Conservation (phyloP, 2,329 filamentous ascomycete species). For the Pochonia chlamydosporia region DNA sequence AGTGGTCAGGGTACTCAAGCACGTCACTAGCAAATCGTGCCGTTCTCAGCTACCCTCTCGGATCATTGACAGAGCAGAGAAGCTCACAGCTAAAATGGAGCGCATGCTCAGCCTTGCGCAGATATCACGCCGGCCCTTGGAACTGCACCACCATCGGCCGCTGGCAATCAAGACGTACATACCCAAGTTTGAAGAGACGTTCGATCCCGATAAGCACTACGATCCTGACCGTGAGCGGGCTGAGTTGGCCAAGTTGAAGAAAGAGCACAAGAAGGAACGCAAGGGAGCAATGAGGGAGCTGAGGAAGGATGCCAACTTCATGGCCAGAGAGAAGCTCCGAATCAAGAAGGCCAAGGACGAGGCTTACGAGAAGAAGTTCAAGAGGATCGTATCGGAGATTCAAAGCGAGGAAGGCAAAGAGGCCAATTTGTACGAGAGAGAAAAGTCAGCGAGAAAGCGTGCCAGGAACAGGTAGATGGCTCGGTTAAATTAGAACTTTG, state of each 20-base stretch:
- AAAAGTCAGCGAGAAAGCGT: constrained; percentile 70
- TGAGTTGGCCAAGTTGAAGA: constrained; percentile 75
- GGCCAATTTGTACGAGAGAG: constrained; percentile 81
- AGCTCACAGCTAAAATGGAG: constrained; percentile 39
- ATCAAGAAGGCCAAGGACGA: constrained; percentile 91
- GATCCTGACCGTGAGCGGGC: constrained; percentile 88
- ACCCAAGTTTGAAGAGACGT: constrained; percentile 93
- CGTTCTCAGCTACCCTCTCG: constrained; percentile 42
- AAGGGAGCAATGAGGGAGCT: constrained; percentile 94
- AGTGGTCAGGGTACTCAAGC: constrained; percentile 49
- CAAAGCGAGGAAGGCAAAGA: constrained; percentile 88
- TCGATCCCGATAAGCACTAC: constrained; percentile 95
- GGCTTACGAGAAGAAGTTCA: constrained; percentile 96
- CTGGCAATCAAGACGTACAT: constrained; percentile 82
- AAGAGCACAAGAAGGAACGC: constrained; percentile 89
- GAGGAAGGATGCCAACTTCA: constrained; percentile 90
- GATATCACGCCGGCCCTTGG: constrained; percentile 67
- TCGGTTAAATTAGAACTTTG: background rate
- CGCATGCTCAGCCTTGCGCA: constrained; percentile 55
- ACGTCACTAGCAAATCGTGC: constrained; percentile 51
- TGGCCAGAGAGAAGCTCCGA: constrained; percentile 81
- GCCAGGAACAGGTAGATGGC: constrained; percentile 40
- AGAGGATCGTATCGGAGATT: constrained; percentile 86
- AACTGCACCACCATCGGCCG: constrained; percentile 83
- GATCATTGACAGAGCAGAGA: constrained; percentile 34